Evolutionary conservation across 257 asterid genomes (phyloP), one percentile per base, ranked within the genome.

Genomic region (Coffea canephora): DNA sequence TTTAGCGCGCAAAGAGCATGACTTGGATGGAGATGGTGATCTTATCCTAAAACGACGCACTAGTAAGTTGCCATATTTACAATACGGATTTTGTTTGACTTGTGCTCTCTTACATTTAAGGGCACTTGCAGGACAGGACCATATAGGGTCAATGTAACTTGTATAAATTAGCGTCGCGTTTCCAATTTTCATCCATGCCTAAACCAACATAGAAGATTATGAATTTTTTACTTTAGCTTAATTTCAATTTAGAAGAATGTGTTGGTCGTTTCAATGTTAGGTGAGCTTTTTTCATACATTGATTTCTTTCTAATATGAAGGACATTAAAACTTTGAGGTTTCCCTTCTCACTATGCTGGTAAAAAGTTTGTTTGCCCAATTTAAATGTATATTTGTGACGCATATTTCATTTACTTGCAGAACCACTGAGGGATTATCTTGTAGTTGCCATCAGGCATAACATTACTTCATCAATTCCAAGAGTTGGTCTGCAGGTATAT

Each of bases 11-110:
- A 79, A 66, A 67, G 80, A 25, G 34, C 89, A 77, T 83, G 91
- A 86, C 78, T 84, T 94, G 89, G 99, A 95, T 85, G 96, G 88
- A 84, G 98, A 95, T 88, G 99, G 99, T 74, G 99, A 93, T 86
- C 89, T 92, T 74, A 54, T 95, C 79, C 75, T 89, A 78, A 75
- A 92, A 75, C 89, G 97, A 16, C 88, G 94, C 19, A 82, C 59
- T 49, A 82, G 97, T 90, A 85, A 86, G 94, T 76, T 77, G 54
- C 77, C 34, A 36, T 74, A 61, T 39, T 39, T 39, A 39, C 43
- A 39, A 39, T 3, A 39, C 3, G 43, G 43, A 39, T 2, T 39
- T 39, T 39, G 43, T 39, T 39, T 39, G 43, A 39, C 43, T 3
- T 39, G 43, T 39, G 43, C 43, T 39, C 5, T 39, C 43, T 39